These are phyloP conservation scores for Epichloe hybrida DNA, from an alignment of 2,329 filamentous ascomycete species.

Conservation along the genomic window DNA sequence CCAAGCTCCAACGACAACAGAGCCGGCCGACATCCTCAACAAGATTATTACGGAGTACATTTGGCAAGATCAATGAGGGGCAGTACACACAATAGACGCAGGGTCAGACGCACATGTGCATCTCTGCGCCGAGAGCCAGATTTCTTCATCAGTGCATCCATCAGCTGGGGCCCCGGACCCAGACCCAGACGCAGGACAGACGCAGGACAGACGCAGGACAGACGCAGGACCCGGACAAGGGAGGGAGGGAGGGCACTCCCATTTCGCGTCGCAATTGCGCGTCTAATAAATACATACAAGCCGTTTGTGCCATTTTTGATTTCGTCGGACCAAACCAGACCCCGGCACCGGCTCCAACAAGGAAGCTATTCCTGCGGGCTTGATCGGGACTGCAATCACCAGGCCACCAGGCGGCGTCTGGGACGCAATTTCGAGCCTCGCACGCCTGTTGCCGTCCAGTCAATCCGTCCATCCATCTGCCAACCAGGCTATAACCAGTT, in stretches of 20 bases:
- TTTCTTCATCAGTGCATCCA: background rate
- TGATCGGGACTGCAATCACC: background rate
- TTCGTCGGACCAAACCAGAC: too few species aligned
- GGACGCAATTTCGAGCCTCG: conserved; percentile 3
- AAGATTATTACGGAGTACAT: background rate
- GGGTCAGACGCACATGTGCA: background rate
- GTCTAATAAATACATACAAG: background rate
- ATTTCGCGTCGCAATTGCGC: background rate
- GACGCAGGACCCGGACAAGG: background rate
- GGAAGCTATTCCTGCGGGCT: background rate
- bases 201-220: background rate
- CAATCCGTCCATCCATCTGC: background rate
- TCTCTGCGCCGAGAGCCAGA: background rate
- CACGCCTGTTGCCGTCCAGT: background rate
- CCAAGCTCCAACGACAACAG: background rate
- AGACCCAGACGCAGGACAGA: background rate
- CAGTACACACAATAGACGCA: background rate
- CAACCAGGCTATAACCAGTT: conserved; percentile 2
- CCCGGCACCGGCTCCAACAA: background rate
- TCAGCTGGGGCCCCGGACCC: background rate
- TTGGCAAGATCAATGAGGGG: background rate
- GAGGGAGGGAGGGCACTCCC: background rate
- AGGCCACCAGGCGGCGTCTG: background rate
- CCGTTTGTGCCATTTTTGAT: background rate
- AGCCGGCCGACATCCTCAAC: background rate